phyloP scores from a whole-genome alignment of 2,329 filamentous ascomycete species.

The Zopfia rhizophila region DNA sequence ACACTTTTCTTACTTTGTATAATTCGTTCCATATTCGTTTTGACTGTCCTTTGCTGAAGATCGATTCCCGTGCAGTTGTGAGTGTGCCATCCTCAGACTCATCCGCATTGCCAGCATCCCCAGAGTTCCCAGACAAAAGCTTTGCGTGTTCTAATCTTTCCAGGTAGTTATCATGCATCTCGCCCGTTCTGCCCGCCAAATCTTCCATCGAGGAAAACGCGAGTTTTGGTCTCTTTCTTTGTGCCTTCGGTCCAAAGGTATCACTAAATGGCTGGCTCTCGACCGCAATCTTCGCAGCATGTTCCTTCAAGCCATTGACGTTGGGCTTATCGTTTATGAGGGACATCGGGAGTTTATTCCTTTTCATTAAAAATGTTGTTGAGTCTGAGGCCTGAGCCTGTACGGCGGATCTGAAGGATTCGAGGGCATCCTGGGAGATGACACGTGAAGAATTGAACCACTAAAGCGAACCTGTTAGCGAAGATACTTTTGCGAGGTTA shows the following conservation, averaged over 20 bases:
- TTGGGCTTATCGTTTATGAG: constrained; percentile 81
- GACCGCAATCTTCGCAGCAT: constrained; percentile 92
- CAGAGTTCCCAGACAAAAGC: constrained; percentile 76
- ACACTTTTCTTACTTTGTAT: too few species aligned
- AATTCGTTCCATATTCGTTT: constrained; percentile 88
- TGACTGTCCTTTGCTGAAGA: constrained; percentile 94
- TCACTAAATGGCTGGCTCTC: constrained; percentile 87
- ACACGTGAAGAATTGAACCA: constrained; percentile 97
- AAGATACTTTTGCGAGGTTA: too few species aligned
- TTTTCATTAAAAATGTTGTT: constrained; percentile 93
- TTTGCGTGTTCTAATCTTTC: constrained; percentile 83
- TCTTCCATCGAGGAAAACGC: constrained; percentile 84
- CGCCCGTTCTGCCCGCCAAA: constrained; percentile 80
- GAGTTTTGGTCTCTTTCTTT: constrained; percentile 91
- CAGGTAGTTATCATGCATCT: constrained; percentile 82
- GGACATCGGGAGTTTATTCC: constrained; percentile 96
- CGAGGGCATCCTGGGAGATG: constrained; percentile 88
- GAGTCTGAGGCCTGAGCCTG: constrained; percentile 90
- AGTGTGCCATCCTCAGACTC: constrained; percentile 53
- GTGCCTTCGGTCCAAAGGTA: constrained; percentile 92
- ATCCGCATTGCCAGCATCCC: constrained; percentile 59
- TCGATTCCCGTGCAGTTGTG: constrained; percentile 67
- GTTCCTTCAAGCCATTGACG: constrained; percentile 86
- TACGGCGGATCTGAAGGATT: constrained; percentile 89
- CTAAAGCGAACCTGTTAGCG: too few species aligned